A percentile compares a stretch with the other conserved stretches of the same genome.
These are phyloP conservation scores for Eucalyptus virginea DNA, from an alignment of 345 rosid genomes.

Conservation along the genomic window DNA sequence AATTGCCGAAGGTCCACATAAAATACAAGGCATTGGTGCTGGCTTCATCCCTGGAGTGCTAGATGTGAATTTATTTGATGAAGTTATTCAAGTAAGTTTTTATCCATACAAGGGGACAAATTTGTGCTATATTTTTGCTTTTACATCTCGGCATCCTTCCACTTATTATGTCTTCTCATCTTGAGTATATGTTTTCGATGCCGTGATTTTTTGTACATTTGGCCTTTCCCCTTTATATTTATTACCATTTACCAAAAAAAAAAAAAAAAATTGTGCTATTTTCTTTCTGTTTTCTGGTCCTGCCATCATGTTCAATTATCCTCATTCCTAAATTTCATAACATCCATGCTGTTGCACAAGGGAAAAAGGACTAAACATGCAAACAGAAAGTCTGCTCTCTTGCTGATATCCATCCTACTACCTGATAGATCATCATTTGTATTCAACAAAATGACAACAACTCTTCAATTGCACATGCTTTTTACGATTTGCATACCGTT, in stretches of 20 bases:
- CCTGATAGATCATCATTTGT: background rate
- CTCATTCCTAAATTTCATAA: background rate
- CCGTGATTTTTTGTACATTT: no score
- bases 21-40: conserved; percentile 63
- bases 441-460: background rate
- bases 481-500: background rate
- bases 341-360: background rate
- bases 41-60: conserved; percentile 41
- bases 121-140: no score
- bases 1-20: conserved; percentile 18
- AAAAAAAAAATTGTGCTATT: background rate
- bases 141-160: no score
- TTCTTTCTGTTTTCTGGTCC: background rate
- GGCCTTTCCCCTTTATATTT: no score
- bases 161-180: no score
- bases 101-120: background rate
- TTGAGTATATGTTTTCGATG: no score
- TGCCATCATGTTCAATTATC: background rate
- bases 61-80: conserved; percentile 27
- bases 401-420: background rate
- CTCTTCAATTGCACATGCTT: background rate
- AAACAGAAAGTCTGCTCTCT: background rate
- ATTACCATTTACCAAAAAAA: no score
- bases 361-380: background rate
- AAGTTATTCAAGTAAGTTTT: conserved; percentile 26